These are phyloP conservation scores for Poronia punctata DNA, from an alignment of 495 filamentous ascomycete genomes.

Conservation along the genomic window DNA sequence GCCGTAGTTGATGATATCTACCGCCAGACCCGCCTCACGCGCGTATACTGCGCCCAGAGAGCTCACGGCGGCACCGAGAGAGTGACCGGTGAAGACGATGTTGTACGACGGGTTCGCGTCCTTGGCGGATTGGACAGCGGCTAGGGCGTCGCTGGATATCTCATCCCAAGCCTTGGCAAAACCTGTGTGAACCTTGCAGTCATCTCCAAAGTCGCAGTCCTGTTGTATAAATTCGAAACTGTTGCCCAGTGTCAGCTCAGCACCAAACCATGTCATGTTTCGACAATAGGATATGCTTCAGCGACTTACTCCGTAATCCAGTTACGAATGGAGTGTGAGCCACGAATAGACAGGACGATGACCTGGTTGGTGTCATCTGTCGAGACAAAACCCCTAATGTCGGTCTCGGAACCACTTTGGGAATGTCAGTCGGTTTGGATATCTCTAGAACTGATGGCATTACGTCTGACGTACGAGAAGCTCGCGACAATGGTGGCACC, in stretches of 20 bases:
- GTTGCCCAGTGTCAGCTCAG: slow-evolving; percentile 6
- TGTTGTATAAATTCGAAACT: slow-evolving; percentile 27
- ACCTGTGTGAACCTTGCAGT: slow-evolving; percentile 33
- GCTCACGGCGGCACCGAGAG: slow-evolving; percentile 60
- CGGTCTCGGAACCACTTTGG: slow-evolving; percentile 45
- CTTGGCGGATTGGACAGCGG: slow-evolving; percentile 20
- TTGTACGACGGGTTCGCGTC: slow-evolving; percentile 41
- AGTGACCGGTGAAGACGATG: slow-evolving; percentile 59
- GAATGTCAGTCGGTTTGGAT: slow-evolving; percentile 3
- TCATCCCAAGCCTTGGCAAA: slow-evolving; percentile 34
- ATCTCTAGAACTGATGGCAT: slow-evolving; percentile 6
- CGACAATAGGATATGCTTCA: neutral
- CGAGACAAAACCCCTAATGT: slow-evolving; percentile 64
- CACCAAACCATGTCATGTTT: neutral
- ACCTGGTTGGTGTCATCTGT: slow-evolving; percentile 53
- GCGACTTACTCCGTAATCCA: slow-evolving; percentile 58
- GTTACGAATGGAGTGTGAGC: slow-evolving; percentile 54
- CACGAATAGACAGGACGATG: slow-evolving; percentile 66
- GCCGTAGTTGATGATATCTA: slow-evolving; percentile 57
- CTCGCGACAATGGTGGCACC: slow-evolving; percentile 51
- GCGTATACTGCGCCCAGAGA: slow-evolving; percentile 53
- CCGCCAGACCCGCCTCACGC: slow-evolving; percentile 37
- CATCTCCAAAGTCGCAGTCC: slow-evolving; percentile 23
- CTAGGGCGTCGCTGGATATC: slow-evolving; percentile 15
- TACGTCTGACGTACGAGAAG: slow-evolving; percentile 44